Percentiles rank a stretch among this genome's conserved stretches.
Evolutionary conservation across 441 rosid species (phyloP).

Genomic region (Gossypium laxum): DNA sequence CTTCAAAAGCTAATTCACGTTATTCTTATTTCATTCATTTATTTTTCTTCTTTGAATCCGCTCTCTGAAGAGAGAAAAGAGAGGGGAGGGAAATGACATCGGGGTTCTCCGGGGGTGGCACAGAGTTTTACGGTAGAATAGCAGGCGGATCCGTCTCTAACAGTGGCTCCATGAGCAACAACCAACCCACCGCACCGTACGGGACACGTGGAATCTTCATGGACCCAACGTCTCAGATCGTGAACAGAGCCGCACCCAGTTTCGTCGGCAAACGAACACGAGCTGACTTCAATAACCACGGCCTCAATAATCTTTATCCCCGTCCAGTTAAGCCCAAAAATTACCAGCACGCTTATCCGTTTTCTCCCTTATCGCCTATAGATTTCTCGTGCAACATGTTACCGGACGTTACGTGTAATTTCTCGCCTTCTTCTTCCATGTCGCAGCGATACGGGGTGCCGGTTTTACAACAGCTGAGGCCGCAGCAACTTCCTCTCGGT

Average conservation of each 20-base stretch:
- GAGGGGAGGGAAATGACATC: slow-evolving; percentile 45
- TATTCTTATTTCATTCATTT: not conserved
- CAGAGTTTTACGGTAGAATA: slow-evolving; percentile 35
- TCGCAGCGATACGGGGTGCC: slow-evolving; percentile 43
- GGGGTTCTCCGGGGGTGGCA: slow-evolving; percentile 61
- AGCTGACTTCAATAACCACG: slow-evolving; percentile 42
- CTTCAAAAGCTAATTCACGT: slow-evolving; percentile 17
- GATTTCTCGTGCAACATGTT: slow-evolving; percentile 26
- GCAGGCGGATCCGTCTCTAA: slow-evolving; percentile 47
- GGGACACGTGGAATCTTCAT: slow-evolving; percentile 46
- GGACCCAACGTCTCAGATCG: slow-evolving; percentile 51
- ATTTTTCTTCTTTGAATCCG: slow-evolving; percentile 7
- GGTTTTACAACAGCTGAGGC: slow-evolving; percentile 41
- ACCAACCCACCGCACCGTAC: slow-evolving; percentile 24
- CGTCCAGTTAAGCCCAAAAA: slow-evolving; percentile 64
- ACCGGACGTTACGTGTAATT: slow-evolving; percentile 5
- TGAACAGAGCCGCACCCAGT: slow-evolving; percentile 27
- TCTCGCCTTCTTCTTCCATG: slow-evolving; percentile 21
- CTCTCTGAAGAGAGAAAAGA: slow-evolving; percentile 6
- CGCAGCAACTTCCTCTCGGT: slow-evolving; percentile 21
- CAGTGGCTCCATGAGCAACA: slow-evolving; percentile 24
- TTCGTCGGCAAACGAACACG: slow-evolving; percentile 55
- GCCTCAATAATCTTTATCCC: slow-evolving; percentile 34
- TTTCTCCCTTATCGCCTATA: slow-evolving; percentile 32
- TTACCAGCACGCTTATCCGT: slow-evolving; percentile 37